phyloP scores from a whole-genome alignment of 73 alveolate genomes.

The Uronychia binucleata region DNA sequence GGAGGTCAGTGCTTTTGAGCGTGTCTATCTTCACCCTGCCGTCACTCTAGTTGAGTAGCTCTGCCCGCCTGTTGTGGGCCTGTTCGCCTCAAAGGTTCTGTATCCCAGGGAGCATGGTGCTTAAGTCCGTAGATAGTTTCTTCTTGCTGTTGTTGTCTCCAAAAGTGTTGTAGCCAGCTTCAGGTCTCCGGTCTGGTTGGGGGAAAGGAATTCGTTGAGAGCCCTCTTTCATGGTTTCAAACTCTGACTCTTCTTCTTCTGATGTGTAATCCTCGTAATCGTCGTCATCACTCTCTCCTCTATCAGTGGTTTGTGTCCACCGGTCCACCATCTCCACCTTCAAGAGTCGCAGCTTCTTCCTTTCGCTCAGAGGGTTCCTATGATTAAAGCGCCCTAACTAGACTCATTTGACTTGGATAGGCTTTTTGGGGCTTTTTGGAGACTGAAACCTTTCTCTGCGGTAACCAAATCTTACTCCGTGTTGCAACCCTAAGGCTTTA shows the following conservation, averaged over 20 bases:
- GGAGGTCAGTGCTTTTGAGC: no score
- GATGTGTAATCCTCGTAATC: not conserved
- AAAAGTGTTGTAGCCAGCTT: no score
- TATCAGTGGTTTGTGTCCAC: conserved; percentile 43
- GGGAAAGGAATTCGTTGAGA: no score
- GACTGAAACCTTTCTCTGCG: not conserved
- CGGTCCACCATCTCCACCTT: conserved; percentile 38
- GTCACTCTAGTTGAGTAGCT: no score
- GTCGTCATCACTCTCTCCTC: not conserved
- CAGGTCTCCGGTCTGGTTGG: no score
- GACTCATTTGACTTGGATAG: not conserved
- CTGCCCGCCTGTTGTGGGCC: no score
- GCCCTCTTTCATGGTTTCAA: no score
- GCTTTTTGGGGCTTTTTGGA: conserved; percentile 4
- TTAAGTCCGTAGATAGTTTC: no score
- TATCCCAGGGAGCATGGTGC: no score
- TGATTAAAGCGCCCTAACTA: not conserved
- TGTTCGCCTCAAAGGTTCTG: no score
- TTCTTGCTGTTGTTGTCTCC: no score
- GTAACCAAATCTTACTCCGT: conserved; percentile 13
- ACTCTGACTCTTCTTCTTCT: not conserved
- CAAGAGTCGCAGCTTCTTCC: not conserved
- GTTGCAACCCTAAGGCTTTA: conserved; percentile 11
- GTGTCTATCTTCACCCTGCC: no score
- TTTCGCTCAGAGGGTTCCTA: not conserved